These are phyloP conservation scores for Erythrobasidium yunnanense DNA, from an alignment of 768 basidiomycete genomes.

Conservation along the genomic window DNA sequence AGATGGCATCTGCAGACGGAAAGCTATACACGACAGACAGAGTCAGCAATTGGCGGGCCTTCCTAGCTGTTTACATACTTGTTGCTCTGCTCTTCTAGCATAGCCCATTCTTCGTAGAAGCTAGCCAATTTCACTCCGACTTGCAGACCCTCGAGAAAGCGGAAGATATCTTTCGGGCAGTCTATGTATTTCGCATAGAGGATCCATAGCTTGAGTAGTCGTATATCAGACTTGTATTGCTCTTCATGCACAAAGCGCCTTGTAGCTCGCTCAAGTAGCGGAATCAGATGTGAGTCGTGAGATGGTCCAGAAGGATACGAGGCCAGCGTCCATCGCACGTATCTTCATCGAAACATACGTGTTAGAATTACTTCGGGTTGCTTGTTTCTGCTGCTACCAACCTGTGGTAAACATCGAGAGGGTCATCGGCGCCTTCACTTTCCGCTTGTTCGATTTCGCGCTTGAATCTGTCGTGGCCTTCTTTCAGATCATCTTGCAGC, in stretches of 20 bases:
- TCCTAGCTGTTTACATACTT: constrained; percentile 50
- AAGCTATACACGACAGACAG: constrained; percentile 45
- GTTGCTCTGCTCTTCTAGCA: constrained; percentile 60
- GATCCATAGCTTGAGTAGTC: constrained; percentile 86
- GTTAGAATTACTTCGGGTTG: no score
- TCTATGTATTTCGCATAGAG: constrained; percentile 73
- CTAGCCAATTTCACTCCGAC: constrained; percentile 69
- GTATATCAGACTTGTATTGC: constrained; percentile 66
- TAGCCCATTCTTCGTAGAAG: constrained; percentile 85
- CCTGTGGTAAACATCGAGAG: constrained; percentile 69
- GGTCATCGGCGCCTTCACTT: constrained; percentile 51
- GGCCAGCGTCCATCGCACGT: constrained; percentile 79
- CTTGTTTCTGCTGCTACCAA: constrained; percentile 54
- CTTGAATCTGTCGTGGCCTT: constrained; percentile 42
- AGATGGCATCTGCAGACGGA: constrained; percentile 68
- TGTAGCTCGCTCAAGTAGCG: constrained; percentile 74
- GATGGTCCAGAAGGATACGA: constrained; percentile 63
- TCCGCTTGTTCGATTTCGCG: constrained; percentile 43
- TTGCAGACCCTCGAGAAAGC: constrained; percentile 79
- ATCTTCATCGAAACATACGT: no score
- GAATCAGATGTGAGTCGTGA: constrained; percentile 47
- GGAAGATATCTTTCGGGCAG: constrained; percentile 62
- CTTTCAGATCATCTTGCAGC: constrained; percentile 49
- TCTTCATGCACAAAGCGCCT: constrained; percentile 67
- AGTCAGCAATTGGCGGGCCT: neutral